Evolutionary conservation across 2,329 filamentous ascomycete species (phyloP).

Genomic region (Epicoccum sorghinum): DNA sequence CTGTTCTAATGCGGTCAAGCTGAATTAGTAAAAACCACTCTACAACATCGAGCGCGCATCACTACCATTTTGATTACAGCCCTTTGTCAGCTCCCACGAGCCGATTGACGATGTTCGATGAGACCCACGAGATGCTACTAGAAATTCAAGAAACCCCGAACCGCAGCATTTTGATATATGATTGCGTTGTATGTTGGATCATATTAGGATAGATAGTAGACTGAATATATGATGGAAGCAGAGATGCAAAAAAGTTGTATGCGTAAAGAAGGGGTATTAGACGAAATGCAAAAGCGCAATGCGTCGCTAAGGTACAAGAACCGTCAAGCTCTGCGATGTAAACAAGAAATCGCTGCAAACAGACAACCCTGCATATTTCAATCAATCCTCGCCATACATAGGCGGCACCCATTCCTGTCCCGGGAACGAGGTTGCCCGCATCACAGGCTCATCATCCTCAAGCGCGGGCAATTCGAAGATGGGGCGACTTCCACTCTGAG

Average conservation of each 20-base stretch:
- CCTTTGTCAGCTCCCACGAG: no score
- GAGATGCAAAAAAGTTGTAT: neutral
- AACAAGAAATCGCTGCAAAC: no score
- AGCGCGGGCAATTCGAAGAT: conserved; percentile 46
- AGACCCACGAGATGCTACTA: no score
- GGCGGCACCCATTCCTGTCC: conserved; percentile 72
- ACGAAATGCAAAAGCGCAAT: conserved; percentile 11
- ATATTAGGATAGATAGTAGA: neutral
- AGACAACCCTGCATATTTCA: neutral
- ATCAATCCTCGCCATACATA: conserved; percentile 44
- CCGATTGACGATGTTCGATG: no score
- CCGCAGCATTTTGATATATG: no score
- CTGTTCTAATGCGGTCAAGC: no score
- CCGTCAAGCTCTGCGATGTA: neutral
- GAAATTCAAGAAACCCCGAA: no score
- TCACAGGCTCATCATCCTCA: conserved; percentile 59
- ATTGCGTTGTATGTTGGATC: no score
- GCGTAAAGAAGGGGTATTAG: conserved; percentile 14
- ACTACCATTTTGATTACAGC: no score
- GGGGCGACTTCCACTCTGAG: conserved; percentile 28
- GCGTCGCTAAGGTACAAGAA: conserved; percentile 12
- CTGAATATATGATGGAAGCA: neutral
- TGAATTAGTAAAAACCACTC: no score
- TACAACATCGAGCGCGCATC: no score
- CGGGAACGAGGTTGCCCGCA: conserved; percentile 72